A percentile compares a stretch with the other conserved stretches of the same genome.
Conservation (phyloP, 2,329 filamentous ascomycete species). For the Aureobasidium sp. region DNA sequence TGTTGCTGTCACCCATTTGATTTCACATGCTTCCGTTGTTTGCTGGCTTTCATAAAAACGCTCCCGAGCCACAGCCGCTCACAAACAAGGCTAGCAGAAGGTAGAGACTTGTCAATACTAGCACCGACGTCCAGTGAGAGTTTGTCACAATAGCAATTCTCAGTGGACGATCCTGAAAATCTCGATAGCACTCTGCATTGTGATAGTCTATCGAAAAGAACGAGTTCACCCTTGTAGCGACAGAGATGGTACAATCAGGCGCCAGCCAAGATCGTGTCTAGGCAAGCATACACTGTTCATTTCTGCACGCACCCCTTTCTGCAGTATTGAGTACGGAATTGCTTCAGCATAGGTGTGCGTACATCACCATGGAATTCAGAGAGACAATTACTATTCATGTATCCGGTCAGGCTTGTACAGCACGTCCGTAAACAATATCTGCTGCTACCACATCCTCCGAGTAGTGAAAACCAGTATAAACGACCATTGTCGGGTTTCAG, state of each 20-base stretch:
- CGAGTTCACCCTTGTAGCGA: not conserved
- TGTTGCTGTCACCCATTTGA: conserved; percentile 4
- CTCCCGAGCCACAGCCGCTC: not conserved
- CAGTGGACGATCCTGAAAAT: not conserved
- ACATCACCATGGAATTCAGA: not conserved
- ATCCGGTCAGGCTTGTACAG: not conserved
- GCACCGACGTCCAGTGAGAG: not conserved
- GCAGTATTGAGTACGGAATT: not conserved
- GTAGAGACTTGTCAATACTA: not conserved
- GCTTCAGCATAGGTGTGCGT: not conserved
- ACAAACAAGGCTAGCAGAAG: not conserved
- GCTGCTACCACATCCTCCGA: not conserved
- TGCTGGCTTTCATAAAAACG: not conserved
- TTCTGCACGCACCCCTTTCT: not conserved
- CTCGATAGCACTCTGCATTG: not conserved
- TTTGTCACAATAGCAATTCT: not conserved
- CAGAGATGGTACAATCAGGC: not conserved
- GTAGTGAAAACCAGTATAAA: not conserved
- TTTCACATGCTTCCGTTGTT: conserved; percentile 1
- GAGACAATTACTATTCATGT: not conserved
- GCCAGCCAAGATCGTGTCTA: not conserved
- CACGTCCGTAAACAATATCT: not conserved
- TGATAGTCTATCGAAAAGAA: not conserved
- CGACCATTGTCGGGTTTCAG: not conserved
- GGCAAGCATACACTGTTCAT: not conserved